Base-by-base conservation (phyloP, 2,329 filamentous ascomycete species). In the Monilinia vaccinii-corymbosi region DNA sequence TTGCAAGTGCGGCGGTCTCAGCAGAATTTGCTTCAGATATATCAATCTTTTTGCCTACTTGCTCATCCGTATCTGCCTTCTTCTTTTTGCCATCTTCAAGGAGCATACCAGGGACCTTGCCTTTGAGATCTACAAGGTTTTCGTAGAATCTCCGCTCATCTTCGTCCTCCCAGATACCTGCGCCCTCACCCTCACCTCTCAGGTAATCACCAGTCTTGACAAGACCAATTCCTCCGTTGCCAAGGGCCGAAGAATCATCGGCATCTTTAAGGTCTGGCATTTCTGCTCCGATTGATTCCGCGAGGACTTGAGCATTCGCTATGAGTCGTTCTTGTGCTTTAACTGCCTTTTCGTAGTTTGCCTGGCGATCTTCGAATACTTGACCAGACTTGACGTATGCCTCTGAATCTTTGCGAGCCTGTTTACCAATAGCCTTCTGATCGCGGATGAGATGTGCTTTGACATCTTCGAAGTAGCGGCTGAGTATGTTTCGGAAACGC, bases 361-460 rank as follows among this genome's bases (percentile, higher is more conserved):
- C 84, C 72, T 99, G 94, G 55, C 94, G 88, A 70, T 99, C 94
- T 72, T 99, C 94, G 65, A 99, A 97, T 6, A 99, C 93, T 71
- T 99, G 94, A 2, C 94, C 94, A 42, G 94, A 97, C 71, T 97
- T 97, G 68, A 99, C 93, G 69, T 99, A 99, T 7, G 93, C 94
- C 74, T 99, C 94, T 0, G 94, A 93, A 74, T 99, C 99, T 67
- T 93, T 91, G 64, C 91, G 89, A 58, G 89, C 91, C 75, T 99
- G 94, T 31, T 83, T 85, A 57, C 86, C 83, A 45, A 99, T 86
- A 45, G 88, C 87, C 73, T 96, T 94, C 72, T 99, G 94, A 68
- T 97, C 91, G n/a, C 89, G 87, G 34, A 92, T 73, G 34, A 99
- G 80, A 70, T 97, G 94, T 18, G 81, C 79, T 70, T 96, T 96